Evolutionary conservation across 2,329 filamentous ascomycete species (phyloP).

Genomic region (Microcyclospora tardicrescens): DNA sequence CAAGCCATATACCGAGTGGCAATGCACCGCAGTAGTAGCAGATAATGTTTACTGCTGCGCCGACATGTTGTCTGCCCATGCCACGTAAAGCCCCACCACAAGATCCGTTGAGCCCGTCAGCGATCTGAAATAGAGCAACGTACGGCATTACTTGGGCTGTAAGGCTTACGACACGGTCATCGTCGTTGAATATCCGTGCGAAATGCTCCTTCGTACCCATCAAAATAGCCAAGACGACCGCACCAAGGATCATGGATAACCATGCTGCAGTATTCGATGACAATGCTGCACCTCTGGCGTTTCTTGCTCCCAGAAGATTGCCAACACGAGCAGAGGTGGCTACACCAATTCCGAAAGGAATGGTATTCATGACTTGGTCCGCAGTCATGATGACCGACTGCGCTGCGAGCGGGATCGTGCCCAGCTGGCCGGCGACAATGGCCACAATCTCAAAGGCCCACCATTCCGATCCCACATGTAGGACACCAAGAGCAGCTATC

Average conservation of each 20-base stretch:
- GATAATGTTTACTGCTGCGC: slow-evolving; percentile 66
- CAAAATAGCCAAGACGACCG: slow-evolving; percentile 52
- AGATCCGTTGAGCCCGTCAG: slow-evolving; percentile 72
- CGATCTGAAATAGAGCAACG: slow-evolving; percentile 81
- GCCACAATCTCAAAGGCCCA: slow-evolving; percentile 91
- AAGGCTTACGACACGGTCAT: slow-evolving; percentile 55
- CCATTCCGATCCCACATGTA: slow-evolving; percentile 81
- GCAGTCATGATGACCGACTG: slow-evolving; percentile 85
- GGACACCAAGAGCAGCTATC: slow-evolving; percentile 60
- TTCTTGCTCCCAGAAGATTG: slow-evolving; percentile 61
- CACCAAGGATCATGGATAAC: slow-evolving; percentile 57
- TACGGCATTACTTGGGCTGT: slow-evolving; percentile 71
- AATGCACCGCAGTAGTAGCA: slow-evolving; percentile 76
- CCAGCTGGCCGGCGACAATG: slow-evolving; percentile 65
- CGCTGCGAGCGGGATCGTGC: slow-evolving; percentile 64
- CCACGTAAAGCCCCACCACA: slow-evolving; percentile 71
- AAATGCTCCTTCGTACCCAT: slow-evolving; percentile 61
- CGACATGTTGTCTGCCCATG: slow-evolving; percentile 78
- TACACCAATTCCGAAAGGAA: slow-evolving; percentile 77
- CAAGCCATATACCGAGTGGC: slow-evolving; percentile 70
- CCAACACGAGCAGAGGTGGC: slow-evolving; percentile 66
- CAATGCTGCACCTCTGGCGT: slow-evolving; percentile 51
- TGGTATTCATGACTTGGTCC: slow-evolving; percentile 57
- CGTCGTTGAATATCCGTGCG: slow-evolving; percentile 69
- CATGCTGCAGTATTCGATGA: slow-evolving; percentile 65